Evolutionary conservation across 352 stramenopile genomes (phyloP).

Genomic region (Globisporangium nodosum): DNA sequence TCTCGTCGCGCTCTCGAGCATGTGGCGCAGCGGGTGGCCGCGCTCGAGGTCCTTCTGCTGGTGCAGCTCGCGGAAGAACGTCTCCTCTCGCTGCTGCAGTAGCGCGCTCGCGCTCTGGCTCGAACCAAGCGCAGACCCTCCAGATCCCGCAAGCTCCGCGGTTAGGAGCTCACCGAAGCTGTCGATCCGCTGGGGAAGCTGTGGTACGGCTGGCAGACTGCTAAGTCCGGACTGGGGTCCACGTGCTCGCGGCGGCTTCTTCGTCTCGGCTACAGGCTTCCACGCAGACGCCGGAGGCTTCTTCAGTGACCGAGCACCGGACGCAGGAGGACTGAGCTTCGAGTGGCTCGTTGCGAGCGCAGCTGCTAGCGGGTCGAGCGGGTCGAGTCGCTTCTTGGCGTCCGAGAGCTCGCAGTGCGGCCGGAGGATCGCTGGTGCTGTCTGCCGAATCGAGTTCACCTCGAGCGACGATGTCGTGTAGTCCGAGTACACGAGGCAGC

Average conservation of each 20-base stretch:
- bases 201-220: constrained; percentile 36
- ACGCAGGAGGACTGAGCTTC: background rate
- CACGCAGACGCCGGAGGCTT: constrained; percentile 53
- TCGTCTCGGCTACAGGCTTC: constrained; percentile 37
- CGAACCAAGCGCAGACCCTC: background rate
- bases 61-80: constrained; percentile 68
- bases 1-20: constrained; percentile 52
- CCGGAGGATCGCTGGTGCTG: constrained; percentile 58
- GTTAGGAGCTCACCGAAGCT: constrained; percentile 36
- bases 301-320: background rate
- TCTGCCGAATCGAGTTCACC: constrained; percentile 56
- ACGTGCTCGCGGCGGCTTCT: background rate
- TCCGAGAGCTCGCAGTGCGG: constrained; percentile 50
- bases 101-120: constrained; percentile 2
- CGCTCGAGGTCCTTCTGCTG: constrained; percentile 43
- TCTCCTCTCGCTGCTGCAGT: constrained; percentile 40
- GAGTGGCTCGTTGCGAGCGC: constrained; percentile 5
- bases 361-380: constrained; percentile 26
- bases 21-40: constrained; percentile 62
- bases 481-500: constrained; percentile 93
- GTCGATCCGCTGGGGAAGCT: constrained; percentile 56
- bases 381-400: constrained; percentile 32
- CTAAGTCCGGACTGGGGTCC: constrained; percentile 22
- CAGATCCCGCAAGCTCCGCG: background rate
- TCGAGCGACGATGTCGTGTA: constrained; percentile 72